phyloP scores from a whole-genome alignment of 2,329 filamentous ascomycete genomes.

The Xylariales sp. region DNA sequence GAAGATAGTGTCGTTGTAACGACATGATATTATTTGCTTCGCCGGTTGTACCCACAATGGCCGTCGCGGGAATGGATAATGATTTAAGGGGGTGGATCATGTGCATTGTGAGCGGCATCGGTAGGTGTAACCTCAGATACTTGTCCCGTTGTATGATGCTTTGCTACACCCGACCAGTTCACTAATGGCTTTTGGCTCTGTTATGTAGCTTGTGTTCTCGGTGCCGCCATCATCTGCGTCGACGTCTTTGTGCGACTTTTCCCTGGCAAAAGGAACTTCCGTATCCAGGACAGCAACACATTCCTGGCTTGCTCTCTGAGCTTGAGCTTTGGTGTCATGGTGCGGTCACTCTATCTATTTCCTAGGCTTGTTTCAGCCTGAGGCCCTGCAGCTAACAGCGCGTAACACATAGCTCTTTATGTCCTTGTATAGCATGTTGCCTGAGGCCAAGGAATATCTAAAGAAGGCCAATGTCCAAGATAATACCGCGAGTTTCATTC shows the following conservation, averaged over 20 bases:
- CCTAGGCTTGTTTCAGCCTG: not conserved
- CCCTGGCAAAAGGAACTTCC: slow-evolving; percentile 80
- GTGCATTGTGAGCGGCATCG: slow-evolving; percentile 81
- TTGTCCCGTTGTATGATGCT: slow-evolving; percentile 16
- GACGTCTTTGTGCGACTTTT: slow-evolving; percentile 80
- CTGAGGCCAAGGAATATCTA: slow-evolving; percentile 84
- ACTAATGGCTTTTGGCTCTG: slow-evolving; percentile 34
- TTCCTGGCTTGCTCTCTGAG: slow-evolving; percentile 92
- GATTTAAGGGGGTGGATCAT: slow-evolving; percentile 96
- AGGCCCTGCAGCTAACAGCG: not conserved
- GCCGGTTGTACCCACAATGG: slow-evolving; percentile 52
- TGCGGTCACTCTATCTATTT: slow-evolving; percentile 56
- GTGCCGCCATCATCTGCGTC: slow-evolving; percentile 86
- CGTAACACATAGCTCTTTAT: slow-evolving; percentile 78
- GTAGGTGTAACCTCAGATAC: slow-evolving; percentile 57
- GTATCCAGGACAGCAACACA: slow-evolving; percentile 86
- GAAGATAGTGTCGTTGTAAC: slow-evolving; percentile 37
- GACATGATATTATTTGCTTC: slow-evolving; percentile 25
- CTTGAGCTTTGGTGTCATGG: slow-evolving; percentile 96
- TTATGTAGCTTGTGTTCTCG: slow-evolving; percentile 70
- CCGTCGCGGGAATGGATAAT: slow-evolving; percentile 67
- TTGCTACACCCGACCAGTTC: slow-evolving; percentile 3
- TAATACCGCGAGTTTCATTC: slow-evolving; percentile 72
- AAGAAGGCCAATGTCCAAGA: slow-evolving; percentile 74
- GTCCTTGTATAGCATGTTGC: slow-evolving; percentile 91